Conservation (phyloP, 106 monocot species). For the Chionographis japonica region DNA sequence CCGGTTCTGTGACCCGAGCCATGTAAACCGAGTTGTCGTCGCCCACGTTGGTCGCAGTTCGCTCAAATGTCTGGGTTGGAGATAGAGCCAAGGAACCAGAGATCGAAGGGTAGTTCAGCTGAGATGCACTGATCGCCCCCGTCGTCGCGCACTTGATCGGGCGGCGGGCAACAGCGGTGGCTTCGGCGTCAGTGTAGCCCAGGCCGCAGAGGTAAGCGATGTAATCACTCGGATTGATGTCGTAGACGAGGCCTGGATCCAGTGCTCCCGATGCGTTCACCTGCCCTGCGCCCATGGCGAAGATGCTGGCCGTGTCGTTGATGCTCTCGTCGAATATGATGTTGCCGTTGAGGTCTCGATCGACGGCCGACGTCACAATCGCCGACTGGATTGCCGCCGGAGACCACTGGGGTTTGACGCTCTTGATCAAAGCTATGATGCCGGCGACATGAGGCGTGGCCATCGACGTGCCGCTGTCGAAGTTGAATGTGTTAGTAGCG, state of each 20-base stretch:
- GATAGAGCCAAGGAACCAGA: too few relatives aligned
- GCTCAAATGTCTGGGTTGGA: neutral
- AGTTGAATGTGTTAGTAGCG: neutral
- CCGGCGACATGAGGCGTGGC: constrained; percentile 20
- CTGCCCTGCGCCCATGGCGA: constrained; percentile 10
- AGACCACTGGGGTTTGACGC: constrained; percentile 14
- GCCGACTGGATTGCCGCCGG: constrained; percentile 21
- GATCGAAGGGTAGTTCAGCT: too few relatives aligned
- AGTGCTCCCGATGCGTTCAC: constrained; percentile 17
- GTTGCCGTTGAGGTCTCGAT: neutral
- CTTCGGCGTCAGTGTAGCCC: neutral
- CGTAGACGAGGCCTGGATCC: constrained; percentile 36
- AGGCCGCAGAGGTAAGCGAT: constrained; percentile 13
- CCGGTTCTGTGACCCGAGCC: neutral
- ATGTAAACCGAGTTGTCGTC: neutral
- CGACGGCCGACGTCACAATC: constrained; percentile 9
- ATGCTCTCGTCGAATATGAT: constrained; percentile 5
- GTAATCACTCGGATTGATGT: constrained; percentile 17
- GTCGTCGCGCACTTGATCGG: neutral
- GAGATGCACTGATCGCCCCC: too few relatives aligned
- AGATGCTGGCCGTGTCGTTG: neutral
- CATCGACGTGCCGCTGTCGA: constrained; percentile 19
- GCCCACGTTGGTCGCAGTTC: constrained; percentile 10
- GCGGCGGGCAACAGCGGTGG: neutral
- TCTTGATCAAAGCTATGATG: constrained; percentile 4